A percentile compares a stretch with the other conserved stretches of the same genome.
phyloP scores from a whole-genome alignment of 306 rosid species.

The Vigna nakashimae region DNA sequence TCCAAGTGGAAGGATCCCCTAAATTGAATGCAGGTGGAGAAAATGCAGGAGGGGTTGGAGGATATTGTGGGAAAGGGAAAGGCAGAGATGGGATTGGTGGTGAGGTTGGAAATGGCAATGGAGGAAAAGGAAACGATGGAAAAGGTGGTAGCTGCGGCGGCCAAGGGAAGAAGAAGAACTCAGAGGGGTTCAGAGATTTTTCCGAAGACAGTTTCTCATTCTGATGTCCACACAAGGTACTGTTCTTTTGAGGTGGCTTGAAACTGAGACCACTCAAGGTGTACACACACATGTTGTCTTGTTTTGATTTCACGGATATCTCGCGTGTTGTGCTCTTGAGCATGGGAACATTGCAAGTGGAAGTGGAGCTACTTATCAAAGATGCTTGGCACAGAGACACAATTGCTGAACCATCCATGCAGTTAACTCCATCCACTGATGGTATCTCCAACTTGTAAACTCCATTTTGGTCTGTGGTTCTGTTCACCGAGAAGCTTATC shows the following conservation, averaged over 20 bases:
- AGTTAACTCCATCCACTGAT: constrained; percentile 67
- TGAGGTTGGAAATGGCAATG: constrained; percentile 6
- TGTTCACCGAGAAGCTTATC: constrained; percentile 62
- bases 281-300: constrained; percentile 70
- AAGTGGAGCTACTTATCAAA: constrained; percentile 52
- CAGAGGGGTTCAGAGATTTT: constrained; percentile 51
- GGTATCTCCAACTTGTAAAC: constrained; percentile 66
- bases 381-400: constrained; percentile 68
- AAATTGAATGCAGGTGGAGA: constrained; percentile 48
- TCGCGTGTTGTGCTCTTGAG: constrained; percentile 51
- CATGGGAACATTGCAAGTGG: constrained; percentile 61
- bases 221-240: constrained; percentile 53
- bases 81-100: constrained; percentile 29
- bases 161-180: constrained; percentile 54
- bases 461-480: constrained; percentile 64
- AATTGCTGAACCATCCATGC: constrained; percentile 56
- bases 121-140: constrained; percentile 44
- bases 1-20: constrained; percentile 67
- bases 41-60: constrained; percentile 39
- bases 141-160: constrained; percentile 50
- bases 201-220: background rate
- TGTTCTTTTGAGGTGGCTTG: constrained; percentile 60
- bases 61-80: constrained; percentile 40
- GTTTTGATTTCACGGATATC: constrained; percentile 64
- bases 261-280: constrained; percentile 62